Base-by-base conservation (phyloP, 495 filamentous ascomycete species). In the Neurospora sublineolata region DNA sequence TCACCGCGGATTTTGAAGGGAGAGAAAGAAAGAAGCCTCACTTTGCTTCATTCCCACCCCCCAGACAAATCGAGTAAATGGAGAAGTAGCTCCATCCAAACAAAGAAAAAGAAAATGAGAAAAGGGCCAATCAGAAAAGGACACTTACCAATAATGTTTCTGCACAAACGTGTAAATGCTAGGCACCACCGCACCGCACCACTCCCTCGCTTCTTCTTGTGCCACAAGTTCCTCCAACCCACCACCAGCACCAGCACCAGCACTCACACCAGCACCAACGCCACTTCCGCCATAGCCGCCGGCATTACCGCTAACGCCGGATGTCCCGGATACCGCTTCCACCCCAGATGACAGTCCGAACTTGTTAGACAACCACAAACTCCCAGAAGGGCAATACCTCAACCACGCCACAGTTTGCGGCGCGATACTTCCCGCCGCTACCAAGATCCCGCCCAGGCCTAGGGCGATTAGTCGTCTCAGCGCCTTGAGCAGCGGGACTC, bases 141-240 rank as follows among this genome's bases (percentile, higher is more conserved):
- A 76, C 87, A 76, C 87, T 74, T 87, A 96, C 95, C 96, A 99
- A 79, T 99, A 97, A 69, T 91, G 83, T 46, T 81, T 83, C 76
- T 99, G 96, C 14, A 97, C 96, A 84, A 90, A 99, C 27, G 88
- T 83, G 80, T 97, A 99, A 46, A 98, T 92, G 79, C 93, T 97
- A 18, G 96, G 95, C 23, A 93, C 33, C 8, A 79, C 72, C 23
- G 81, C 83, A 36, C 80, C 79, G 76, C 95, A 99, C 95, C 95
- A 99, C 9, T 89, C 88, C 70, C 92, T 84, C 33, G 73, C 71
- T 10, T 75, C 73, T 36, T 77, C 73, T 0, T 18, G 52, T 4
- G 12, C 6, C 52, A 60, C 52, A 60, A 60, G 52, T 60, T 7
- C 52, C 27, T 33, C 52, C 4, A 60, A 2, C 52, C 23, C 52